A percentile compares a stretch with the other conserved stretches of the same genome.
These are phyloP conservation scores for Pyrrhoderma lamaoense DNA, from an alignment of 1,284 basidiomycete genomes.

Conservation along the genomic window DNA sequence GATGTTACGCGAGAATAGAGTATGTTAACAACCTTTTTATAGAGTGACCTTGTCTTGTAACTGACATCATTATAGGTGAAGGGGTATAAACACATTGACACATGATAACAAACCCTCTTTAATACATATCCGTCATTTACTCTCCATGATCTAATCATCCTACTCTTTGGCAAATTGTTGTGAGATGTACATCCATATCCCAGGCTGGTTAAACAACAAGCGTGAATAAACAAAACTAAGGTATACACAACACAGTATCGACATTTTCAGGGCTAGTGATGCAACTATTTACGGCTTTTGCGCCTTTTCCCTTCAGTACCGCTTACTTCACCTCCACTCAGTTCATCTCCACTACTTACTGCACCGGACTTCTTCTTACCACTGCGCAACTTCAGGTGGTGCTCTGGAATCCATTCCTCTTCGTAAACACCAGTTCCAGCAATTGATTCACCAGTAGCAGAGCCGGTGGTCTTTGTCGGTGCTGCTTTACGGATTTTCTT, in stretches of 20 bases:
- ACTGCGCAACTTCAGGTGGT: conserved; percentile 71
- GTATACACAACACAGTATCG: not conserved
- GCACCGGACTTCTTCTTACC: conserved; percentile 40
- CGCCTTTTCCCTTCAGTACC: conserved; percentile 50
- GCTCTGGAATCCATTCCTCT: conserved; percentile 89
- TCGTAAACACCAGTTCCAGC: conserved; percentile 72
- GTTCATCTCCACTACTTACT: conserved; percentile 59
- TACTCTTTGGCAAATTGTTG: not conserved
- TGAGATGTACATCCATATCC: no score
- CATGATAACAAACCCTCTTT: conserved; percentile 6
- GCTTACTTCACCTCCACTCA: conserved; percentile 52
- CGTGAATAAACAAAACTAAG: not conserved
- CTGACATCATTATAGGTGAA: conserved; percentile 35
- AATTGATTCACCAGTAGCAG: conserved; percentile 41
- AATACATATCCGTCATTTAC: not conserved
- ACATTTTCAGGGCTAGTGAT: not conserved
- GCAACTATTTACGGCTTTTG: conserved; percentile 49
- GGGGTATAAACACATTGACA: conserved; percentile 46
- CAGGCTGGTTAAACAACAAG: no score
- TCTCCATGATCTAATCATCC: not conserved
- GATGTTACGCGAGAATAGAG: conserved; percentile 82
- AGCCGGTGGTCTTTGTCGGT: conserved; percentile 46
- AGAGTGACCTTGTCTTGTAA: not conserved
- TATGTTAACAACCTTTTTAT: conserved; percentile 39
- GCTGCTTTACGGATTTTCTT: conserved; percentile 41